Evolutionary conservation across 23 red algal genomes (phyloP), one percentile per base, ranked within the genome.

Genomic region (Chondrus crispus): DNA sequence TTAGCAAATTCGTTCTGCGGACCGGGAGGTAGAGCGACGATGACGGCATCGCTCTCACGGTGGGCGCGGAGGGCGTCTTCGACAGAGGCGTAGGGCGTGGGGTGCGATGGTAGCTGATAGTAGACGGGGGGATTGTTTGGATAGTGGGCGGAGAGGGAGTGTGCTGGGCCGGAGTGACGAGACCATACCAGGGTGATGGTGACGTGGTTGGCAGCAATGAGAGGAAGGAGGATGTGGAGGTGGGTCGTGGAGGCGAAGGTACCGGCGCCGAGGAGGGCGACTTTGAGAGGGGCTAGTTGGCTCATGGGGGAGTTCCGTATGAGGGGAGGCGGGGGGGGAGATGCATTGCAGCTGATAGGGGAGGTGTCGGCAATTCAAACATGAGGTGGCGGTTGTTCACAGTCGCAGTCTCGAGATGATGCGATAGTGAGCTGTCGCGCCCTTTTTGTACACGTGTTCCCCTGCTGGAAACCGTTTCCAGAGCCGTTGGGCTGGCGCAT

Each of bases 241-340:
- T 92, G 88, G 62, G 50, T 29, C 44, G 30, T 54, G 4, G 42
- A 53, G 16, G 88, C 88, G 73, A 92, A 92, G n/a, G 47, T 92
- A 45, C 88, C 88, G 12, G 88, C 88, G 11, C 88, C 88, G 57
- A 92, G 36, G 58, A 92, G 55, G 8, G 88, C 88, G 6, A 92
- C 30, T 16, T 51, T 74, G n/a, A 92, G 49, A 40, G 88, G 73
- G 14, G 18, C 38, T 64, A 37, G n/a, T n/a, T n/a, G n/a, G n/a
- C n/a, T n/a, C n/a, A n/a, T n/a, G n/a, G n/a, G n/a, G n/a, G n/a
- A n/a, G n/a, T n/a, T n/a, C n/a, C n/a, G n/a, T n/a, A n/a, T n/a
- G n/a, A n/a, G n/a, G n/a, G n/a, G n/a, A n/a, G n/a, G n/a, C n/a
- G n/a, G n/a, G n/a, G n/a, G n/a, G n/a, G n/a, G n/a, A n/a, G n/a